Evolutionary conservation across 441 rosid species (phyloP), one percentile per base, ranked within the genome.

Genomic region (Bruguiera hainesii): DNA sequence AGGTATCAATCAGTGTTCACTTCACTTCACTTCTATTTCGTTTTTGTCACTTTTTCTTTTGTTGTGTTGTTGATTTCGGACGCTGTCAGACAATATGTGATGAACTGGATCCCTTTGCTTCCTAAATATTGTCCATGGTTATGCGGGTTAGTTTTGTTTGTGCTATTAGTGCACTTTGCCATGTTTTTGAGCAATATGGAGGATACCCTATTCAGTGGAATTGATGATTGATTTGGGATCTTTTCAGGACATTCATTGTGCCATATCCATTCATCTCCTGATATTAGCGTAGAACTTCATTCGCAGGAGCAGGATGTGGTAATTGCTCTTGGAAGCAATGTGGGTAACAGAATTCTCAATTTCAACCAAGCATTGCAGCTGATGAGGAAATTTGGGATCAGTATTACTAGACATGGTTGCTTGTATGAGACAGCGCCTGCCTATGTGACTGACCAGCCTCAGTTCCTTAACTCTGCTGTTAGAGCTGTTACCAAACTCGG

Each of bases 241-340:
- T 42, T 59, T 61, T 70, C 85, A 85, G 91, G 77, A 67, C 61
- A 74, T 48, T 64, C 83, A 33, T 67, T 46, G 23, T 61, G 81
- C 57, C 68, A 79, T 69, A 76, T 77, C 56, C 72, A 73, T 75
- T 81, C 90, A 20, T 74, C 80, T 3, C 58, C 78, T 0, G 77
- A 85, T 63, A 56, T 70, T 53, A 64, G 61, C 0, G 67, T 89
- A 4, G 81, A 89, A 80, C 83, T 89, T 77, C 78, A 83, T 63
- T 84, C 93, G 31, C 75, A 76, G 6, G 90, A 88, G 80, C 85
- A 95, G 73, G 97, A 95, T 75, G 89, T 92, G 19, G 87, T 86
- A 71, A 95, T 92, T 72, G 99, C 99, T 67, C 37, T 95, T 20
- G 99, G 98, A 74, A 87, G 99, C 76, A 91, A 95, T 80, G 85